These are phyloP conservation scores for Eleusine coracana DNA, from an alignment of 176 grass and related monocot species.

Conservation along the genomic window DNA sequence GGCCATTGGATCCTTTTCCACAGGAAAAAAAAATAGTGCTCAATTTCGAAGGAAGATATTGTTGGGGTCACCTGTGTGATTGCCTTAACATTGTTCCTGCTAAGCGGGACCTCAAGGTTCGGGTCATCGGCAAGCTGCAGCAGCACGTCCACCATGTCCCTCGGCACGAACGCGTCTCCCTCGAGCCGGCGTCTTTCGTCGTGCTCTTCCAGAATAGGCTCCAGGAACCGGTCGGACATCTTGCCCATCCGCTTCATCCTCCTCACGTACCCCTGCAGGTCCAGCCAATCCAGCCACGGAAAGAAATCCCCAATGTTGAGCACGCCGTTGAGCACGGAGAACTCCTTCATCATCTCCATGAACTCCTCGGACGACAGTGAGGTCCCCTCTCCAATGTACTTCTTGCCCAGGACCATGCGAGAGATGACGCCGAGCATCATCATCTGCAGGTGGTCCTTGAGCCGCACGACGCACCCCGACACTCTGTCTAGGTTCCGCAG, in stretches of 20 bases:
- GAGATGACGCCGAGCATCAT: slow-evolving; percentile 56
- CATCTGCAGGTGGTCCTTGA: slow-evolving; percentile 51
- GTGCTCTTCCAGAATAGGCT: slow-evolving; percentile 70
- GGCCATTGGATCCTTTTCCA: background rate
- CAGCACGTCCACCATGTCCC: slow-evolving; percentile 69
- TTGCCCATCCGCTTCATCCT: slow-evolving; percentile 61
- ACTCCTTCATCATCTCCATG: slow-evolving; percentile 55
- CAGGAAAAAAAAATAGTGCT: too few relatives aligned
- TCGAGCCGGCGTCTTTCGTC: slow-evolving; percentile 41
- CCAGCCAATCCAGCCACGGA: slow-evolving; percentile 52
- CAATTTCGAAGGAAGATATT: background rate
- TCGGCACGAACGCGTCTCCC: slow-evolving; percentile 45
- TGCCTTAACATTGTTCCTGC: slow-evolving; percentile 56
- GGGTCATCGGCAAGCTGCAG: slow-evolving; percentile 58
- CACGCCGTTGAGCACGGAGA: slow-evolving; percentile 66
- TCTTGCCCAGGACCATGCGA: slow-evolving; percentile 65
- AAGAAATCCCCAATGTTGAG: slow-evolving; percentile 66
- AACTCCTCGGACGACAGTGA: slow-evolving; percentile 34
- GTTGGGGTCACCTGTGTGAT: slow-evolving; percentile 56
- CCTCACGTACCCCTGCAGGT: slow-evolving; percentile 63
- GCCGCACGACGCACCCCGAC: slow-evolving; percentile 16
- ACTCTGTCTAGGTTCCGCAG: slow-evolving; percentile 23
- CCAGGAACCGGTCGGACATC: slow-evolving; percentile 60
- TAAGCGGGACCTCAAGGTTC: slow-evolving; percentile 51
- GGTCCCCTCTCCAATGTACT: background rate